These are phyloP conservation scores for Wickerhamiella nectarea DNA, from an alignment of 805 yeast genomes.

Conservation along the genomic window DNA sequence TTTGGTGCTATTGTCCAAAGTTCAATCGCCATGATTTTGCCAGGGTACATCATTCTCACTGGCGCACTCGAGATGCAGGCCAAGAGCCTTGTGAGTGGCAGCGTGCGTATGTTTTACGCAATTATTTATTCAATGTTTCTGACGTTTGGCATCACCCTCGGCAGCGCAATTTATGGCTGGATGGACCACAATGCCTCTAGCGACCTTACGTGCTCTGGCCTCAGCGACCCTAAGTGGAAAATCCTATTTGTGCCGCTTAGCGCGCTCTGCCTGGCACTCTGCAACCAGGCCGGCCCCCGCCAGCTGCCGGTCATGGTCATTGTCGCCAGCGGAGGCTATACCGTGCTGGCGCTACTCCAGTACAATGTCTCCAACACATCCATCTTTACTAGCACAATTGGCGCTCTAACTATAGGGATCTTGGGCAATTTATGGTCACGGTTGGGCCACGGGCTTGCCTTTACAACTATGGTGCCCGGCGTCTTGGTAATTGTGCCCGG, in stretches of 20 bases:
- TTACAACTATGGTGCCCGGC: conserved; percentile 90
- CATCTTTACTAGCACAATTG: conserved; percentile 78
- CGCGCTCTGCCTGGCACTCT: conserved; percentile 45
- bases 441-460: conserved; percentile 80
- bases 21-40: conserved; percentile 75
- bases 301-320: conserved; percentile 76
- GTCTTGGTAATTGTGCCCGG: conserved; percentile 91
- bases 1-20: conserved; percentile 86
- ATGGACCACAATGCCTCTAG: conserved; percentile 46
- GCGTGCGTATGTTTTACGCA: conserved; percentile 94
- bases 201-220: conserved; percentile 23
- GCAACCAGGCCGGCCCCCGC: conserved; percentile 71
- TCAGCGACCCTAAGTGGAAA: conserved; percentile 39
- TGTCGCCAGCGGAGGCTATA: conserved; percentile 68
- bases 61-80: conserved; percentile 88
- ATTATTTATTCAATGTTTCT: conserved; percentile 80
- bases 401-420: conserved; percentile 82
- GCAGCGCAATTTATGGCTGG: conserved; percentile 93
- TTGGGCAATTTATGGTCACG: conserved; percentile 82
- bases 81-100: conserved; percentile 82
- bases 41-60: conserved; percentile 85
- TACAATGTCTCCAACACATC: conserved; percentile 57
- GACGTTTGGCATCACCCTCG: conserved; percentile 88
- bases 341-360: conserved; percentile 70
- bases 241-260: conserved; percentile 72